These are phyloP conservation scores for Nigrograna mackinnonii DNA, from an alignment of 2,329 filamentous ascomycete species.

Conservation along the genomic window DNA sequence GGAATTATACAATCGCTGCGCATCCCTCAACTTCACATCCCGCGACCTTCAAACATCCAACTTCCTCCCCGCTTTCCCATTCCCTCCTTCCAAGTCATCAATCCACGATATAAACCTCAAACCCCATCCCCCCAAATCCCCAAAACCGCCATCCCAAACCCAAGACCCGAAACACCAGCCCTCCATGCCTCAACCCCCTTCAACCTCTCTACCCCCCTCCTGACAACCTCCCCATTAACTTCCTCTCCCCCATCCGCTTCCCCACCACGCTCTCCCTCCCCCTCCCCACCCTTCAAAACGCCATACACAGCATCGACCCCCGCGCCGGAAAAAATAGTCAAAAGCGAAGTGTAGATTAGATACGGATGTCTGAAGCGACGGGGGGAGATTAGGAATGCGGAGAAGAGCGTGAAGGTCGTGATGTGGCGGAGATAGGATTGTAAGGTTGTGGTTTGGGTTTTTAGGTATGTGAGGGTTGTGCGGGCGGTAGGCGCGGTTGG, in stretches of 20 bases:
- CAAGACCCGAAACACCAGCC: slow-evolving; percentile 45
- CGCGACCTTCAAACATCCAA: too few species aligned
- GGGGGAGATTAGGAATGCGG: slow-evolving; percentile 79
- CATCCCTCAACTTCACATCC: too few species aligned
- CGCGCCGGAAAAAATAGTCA: slow-evolving; percentile 56
- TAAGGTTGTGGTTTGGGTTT: slow-evolving; percentile 54
- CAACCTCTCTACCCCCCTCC: slow-evolving; percentile 48
- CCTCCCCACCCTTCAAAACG: slow-evolving; percentile 20
- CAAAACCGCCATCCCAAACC: slow-evolving; percentile 51
- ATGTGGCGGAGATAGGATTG: slow-evolving; percentile 69
- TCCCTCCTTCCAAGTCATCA: background rate
- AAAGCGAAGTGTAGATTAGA: slow-evolving; percentile 79
- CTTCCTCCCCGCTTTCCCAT: too few species aligned
- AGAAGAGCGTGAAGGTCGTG: slow-evolving; percentile 71
- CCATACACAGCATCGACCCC: slow-evolving; percentile 41
- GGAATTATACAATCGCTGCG: too few species aligned
- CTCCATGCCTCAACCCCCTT: slow-evolving; percentile 47
- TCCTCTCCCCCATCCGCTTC: slow-evolving; percentile 41
- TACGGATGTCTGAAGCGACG: slow-evolving; percentile 81
- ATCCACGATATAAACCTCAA: slow-evolving; percentile 14
- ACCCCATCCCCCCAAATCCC: slow-evolving; percentile 55
- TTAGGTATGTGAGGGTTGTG: slow-evolving; percentile 59
- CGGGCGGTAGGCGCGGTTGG: slow-evolving; percentile 77
- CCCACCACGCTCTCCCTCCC: slow-evolving; percentile 25
- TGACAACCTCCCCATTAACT: slow-evolving; percentile 55